Conservation (phyloP, 1,139 yeast species). For the Trichomonascaceae sp. region DNA sequence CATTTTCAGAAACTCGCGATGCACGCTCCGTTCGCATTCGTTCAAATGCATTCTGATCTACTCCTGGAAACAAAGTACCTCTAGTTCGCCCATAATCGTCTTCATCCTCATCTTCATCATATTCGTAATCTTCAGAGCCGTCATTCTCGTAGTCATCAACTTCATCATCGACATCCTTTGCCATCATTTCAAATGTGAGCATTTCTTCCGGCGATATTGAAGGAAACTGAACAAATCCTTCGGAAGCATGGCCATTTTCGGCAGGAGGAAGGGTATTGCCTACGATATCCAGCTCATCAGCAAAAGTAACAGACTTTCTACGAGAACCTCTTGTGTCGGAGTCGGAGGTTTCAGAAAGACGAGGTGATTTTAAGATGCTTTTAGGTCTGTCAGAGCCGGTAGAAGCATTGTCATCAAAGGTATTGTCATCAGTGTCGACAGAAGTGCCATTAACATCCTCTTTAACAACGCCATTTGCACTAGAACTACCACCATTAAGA, state of each 20-base stretch:
- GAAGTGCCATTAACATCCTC: neutral
- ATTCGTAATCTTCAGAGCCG: slow-evolving; percentile 36
- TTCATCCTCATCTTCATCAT: slow-evolving; percentile 33
- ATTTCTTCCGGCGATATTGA: slow-evolving; percentile 5
- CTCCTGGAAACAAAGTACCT: slow-evolving; percentile 33
- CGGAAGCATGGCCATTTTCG: neutral
- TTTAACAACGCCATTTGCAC: neutral
- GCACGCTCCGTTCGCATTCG: slow-evolving; percentile 6
- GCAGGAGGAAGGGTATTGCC: neutral
- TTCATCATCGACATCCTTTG: slow-evolving; percentile 1
- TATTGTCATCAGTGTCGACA: neutral
- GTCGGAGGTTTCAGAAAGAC: neutral
- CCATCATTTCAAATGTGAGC: slow-evolving; percentile 8
- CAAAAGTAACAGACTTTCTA: slow-evolving; percentile 7
- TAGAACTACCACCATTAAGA: neutral
- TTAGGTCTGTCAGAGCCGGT: neutral
- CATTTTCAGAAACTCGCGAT: neutral
- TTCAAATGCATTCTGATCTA: slow-evolving; percentile 8
- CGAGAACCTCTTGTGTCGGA: neutral
- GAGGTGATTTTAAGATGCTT: slow-evolving; percentile 2
- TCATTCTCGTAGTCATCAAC: slow-evolving; percentile 28
- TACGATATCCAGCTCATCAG: slow-evolving; percentile 4
- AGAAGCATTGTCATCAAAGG: neutral
- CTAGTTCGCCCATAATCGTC: slow-evolving; percentile 36
- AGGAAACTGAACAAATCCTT: neutral